These are phyloP conservation scores for Avicennia marina DNA, from an alignment of 257 asterid genomes.

Conservation along the genomic window DNA sequence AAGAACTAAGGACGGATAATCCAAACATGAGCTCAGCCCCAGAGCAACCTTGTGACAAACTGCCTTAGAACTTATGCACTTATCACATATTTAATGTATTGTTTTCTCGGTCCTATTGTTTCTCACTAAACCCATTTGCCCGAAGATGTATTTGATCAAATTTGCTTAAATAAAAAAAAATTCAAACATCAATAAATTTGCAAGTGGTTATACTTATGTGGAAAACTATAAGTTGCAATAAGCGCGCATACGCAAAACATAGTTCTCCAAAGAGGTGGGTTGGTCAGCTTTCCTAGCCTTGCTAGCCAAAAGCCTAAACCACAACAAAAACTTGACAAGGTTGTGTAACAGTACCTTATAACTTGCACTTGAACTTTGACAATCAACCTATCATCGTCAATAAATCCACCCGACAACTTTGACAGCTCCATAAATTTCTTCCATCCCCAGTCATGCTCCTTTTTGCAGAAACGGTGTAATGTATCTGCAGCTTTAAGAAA, in stretches of 20 bases:
- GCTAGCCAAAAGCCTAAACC: too few species aligned
- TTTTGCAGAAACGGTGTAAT: slow-evolving; percentile 87
- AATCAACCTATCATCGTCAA: slow-evolving; percentile 78
- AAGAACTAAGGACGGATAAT: not conserved
- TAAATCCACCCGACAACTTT: slow-evolving; percentile 77
- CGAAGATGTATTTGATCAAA: too few species aligned
- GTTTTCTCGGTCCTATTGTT: not conserved
- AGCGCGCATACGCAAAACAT: too few species aligned
- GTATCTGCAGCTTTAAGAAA: slow-evolving; percentile 58
- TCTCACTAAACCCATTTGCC: not conserved
- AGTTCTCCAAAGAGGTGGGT: too few species aligned
- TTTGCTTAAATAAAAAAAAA: too few species aligned
- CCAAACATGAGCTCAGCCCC: not conserved
- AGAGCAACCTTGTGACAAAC: not conserved
- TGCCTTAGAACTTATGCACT: not conserved
- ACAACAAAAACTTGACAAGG: not conserved
- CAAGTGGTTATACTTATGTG: not conserved
- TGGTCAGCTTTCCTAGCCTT: too few species aligned
- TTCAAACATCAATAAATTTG: not conserved
- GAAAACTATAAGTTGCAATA: too few species aligned
- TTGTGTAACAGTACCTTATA: slow-evolving; percentile 47
- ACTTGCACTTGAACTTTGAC: slow-evolving; percentile 98
- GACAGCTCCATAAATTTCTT: slow-evolving; percentile 98
- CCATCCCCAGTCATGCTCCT: slow-evolving; percentile 99
- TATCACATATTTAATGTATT: not conserved